Conservation (phyloP, 1,284 basidiomycete genomes). For the Sporisorium iseilematis-ciliati region DNA sequence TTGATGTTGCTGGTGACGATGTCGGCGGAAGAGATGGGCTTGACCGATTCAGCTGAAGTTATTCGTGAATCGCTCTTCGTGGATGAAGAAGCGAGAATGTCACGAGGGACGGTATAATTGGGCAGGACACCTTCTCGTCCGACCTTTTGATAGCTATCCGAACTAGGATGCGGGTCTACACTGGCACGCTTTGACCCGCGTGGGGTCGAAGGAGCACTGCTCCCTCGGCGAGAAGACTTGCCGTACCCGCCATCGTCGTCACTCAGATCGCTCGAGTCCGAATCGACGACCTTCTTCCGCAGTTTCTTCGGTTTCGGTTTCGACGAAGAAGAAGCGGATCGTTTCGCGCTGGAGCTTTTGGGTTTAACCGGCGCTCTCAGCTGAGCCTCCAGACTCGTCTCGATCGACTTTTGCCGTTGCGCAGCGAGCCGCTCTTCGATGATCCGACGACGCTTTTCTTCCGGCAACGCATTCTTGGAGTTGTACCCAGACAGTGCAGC, state of each 20-base stretch:
- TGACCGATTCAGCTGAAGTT: background rate
- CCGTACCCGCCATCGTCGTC: slow-evolving; percentile 9
- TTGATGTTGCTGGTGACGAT: slow-evolving; percentile 51
- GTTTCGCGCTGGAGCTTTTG: slow-evolving; percentile 11
- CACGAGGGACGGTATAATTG: slow-evolving; percentile 47
- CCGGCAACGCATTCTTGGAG: slow-evolving; percentile 50
- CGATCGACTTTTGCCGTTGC: slow-evolving; percentile 46
- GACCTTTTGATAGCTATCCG: slow-evolving; percentile 44
- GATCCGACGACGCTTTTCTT: slow-evolving; percentile 53
- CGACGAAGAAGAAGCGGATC: background rate
- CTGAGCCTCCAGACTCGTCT: slow-evolving; percentile 39
- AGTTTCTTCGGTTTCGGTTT: slow-evolving; percentile 30
- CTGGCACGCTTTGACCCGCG: slow-evolving; percentile 42
- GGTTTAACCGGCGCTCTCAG: slow-evolving; percentile 24
- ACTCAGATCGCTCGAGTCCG: slow-evolving; percentile 23
- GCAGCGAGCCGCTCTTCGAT: slow-evolving; percentile 49
- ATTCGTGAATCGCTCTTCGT: slow-evolving; percentile 3
- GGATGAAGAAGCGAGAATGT: slow-evolving; percentile 30
- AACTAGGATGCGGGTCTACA: slow-evolving; percentile 38
- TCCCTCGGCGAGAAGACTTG: slow-evolving; percentile 12
- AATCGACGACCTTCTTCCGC: slow-evolving; percentile 26
- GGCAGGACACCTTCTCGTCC: slow-evolving; percentile 49
- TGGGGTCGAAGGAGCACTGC: slow-evolving; percentile 35
- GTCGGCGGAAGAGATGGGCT: slow-evolving; percentile 32
- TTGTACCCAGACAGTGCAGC: slow-evolving; percentile 41